Percentiles rank a stretch among this genome's conserved stretches.
phyloP scores from a whole-genome alignment of 1,284 basidiomycete genomes.

The Ceratobasidium theobromae region DNA sequence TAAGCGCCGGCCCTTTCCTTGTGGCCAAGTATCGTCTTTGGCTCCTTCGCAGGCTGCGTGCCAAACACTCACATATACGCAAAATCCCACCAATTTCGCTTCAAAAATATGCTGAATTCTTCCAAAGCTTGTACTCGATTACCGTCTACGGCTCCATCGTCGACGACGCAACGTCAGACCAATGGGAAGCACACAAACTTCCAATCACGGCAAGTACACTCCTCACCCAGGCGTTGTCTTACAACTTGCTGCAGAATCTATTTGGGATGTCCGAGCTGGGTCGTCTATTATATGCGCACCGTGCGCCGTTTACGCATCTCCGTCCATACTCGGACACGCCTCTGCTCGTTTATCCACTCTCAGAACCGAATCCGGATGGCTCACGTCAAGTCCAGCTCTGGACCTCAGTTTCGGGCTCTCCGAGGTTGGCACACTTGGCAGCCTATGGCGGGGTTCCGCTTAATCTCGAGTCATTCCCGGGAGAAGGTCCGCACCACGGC shows the following conservation, averaged over 20 bases:
- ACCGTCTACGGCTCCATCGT: background rate
- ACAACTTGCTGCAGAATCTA: background rate
- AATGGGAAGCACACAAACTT: background rate
- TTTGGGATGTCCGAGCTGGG: conserved; percentile 4
- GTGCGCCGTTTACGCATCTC: background rate
- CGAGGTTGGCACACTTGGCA: background rate
- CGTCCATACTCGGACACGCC: background rate
- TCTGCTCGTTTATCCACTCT: background rate
- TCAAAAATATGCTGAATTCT: background rate
- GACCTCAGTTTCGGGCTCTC: background rate
- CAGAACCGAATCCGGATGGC: background rate
- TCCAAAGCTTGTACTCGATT: background rate
- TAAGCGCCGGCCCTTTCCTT: no score
- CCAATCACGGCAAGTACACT: background rate
- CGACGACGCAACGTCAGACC: background rate
- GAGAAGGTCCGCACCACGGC: background rate
- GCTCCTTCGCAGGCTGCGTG: no score
- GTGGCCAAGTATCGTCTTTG: no score
- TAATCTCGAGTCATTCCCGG: conserved; percentile 7
- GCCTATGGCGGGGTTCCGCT: background rate
- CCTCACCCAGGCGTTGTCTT: background rate
- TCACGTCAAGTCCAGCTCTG: background rate
- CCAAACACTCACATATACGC: no score
- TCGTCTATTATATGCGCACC: background rate
- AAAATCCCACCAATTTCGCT: no score